These are phyloP conservation scores for Thelonectria olida DNA, from an alignment of 2,329 filamentous ascomycete genomes.

Conservation along the genomic window DNA sequence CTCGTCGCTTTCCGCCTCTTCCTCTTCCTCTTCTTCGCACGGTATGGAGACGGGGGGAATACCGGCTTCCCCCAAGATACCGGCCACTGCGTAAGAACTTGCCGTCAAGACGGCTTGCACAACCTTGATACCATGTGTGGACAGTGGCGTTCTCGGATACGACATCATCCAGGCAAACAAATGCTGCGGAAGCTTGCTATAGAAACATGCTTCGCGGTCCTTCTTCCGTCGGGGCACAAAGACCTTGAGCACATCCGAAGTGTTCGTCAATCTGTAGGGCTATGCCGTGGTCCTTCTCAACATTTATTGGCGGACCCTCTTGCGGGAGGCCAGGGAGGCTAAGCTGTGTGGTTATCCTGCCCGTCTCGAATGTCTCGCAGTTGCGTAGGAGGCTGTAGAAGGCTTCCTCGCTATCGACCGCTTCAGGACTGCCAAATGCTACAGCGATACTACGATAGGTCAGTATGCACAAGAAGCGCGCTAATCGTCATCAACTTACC, in stretches of 20 bases:
- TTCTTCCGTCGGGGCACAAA: conserved; percentile 44
- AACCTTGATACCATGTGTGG: not conserved
- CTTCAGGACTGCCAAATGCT: conserved; percentile 32
- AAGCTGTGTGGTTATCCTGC: conserved; percentile 41
- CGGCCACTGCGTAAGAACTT: not conserved
- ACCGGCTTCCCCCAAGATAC: not conserved
- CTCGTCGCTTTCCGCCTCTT: not conserved
- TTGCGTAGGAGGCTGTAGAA: no score
- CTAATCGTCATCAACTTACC: conserved; percentile 34
- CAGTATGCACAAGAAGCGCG: not conserved
- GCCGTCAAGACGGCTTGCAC: not conserved
- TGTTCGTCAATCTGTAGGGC: conserved; percentile 44
- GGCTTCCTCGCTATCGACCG: conserved; percentile 1
- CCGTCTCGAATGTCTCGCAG: no score
- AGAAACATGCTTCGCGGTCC: conserved; percentile 42
- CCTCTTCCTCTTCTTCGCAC: not conserved
- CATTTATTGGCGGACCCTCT: conserved; percentile 28
- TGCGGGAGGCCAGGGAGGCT: conserved; percentile 38
- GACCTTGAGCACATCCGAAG: conserved; percentile 29
- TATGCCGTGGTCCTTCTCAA: conserved; percentile 23
- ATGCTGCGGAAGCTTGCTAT: conserved; percentile 34
- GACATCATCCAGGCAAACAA: conserved; percentile 49
- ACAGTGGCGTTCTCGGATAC: not conserved
- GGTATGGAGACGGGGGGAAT: not conserved
- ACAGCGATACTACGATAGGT: conserved; percentile 30